Base-by-base conservation (phyloP, 768 basidiomycete species). In the Pleurotus ostreatus region DNA sequence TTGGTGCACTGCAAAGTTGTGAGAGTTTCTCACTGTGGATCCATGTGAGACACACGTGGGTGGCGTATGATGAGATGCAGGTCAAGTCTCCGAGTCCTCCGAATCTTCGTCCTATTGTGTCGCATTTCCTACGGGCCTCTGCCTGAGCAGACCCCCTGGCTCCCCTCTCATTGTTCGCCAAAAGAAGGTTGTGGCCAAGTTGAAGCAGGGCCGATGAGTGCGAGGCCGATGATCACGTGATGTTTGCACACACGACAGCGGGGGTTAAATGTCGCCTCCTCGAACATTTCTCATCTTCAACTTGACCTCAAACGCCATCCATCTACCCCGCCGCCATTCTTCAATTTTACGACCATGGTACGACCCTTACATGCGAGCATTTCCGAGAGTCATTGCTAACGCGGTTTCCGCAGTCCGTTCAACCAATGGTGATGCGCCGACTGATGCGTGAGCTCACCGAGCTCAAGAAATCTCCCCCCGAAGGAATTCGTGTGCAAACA, bases 401-500 rank as follows among this genome's bases (percentile, higher is more conserved):
- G 20, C 30, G 30, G 9, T 34, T 34, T 46, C 43, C 23, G 8
- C 38, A 80, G 78, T 71, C 75, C 63, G 64, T 78, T 54, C 61
- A 74, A 61, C 80, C 85, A 57, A 68, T 81, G 56, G 83, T 84
- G 41, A 81, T 92, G 73, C 92, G 94, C 61, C 87, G 91, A 59
- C 74, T 97, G 65, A 89, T 95, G 80, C 85, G 90, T 53, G 94
- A 97, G 73, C 78, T 94, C 44, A 79, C 77, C 39, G 86, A 90
- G 62, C 82, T 98, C 57, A 84, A 86, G 70, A 87, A 79, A 59
- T 86, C 76, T 59, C 94, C 94, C 37, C 90, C 89, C 11, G 94
- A 97, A 65, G 94, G 94, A n/a, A 92, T 97, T 66, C 85, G 94
- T 62, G 79, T 97, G 25, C 82, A 87, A 55, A 84, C 88, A 2